These are phyloP conservation scores for Sophora flavescens DNA, from an alignment of 306 rosid genomes.

Conservation along the genomic window DNA sequence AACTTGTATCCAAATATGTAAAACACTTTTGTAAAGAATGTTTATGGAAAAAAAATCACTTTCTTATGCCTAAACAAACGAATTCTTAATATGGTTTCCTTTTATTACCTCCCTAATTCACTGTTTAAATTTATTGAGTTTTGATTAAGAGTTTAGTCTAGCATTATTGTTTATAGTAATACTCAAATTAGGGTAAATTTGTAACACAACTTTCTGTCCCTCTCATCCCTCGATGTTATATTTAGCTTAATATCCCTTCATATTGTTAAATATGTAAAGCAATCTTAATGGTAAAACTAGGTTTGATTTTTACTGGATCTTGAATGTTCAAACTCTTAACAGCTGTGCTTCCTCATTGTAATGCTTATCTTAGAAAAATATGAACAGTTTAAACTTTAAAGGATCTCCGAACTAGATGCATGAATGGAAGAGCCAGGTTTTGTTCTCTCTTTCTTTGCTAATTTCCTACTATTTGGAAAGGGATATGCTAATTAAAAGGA, in stretches of 20 bases:
- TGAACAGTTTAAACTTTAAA: slow-evolving; percentile 51
- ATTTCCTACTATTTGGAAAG: slow-evolving; percentile 32
- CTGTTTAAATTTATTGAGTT: neutral
- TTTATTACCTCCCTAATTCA: neutral
- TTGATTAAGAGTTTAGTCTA: neutral
- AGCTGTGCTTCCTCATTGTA: slow-evolving; percentile 42
- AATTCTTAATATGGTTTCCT: too few species aligned
- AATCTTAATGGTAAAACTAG: slow-evolving; percentile 7
- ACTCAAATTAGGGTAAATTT: neutral
- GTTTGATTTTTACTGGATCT: slow-evolving; percentile 37
- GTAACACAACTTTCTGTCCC: neutral
- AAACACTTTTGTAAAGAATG: too few species aligned
- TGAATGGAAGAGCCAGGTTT: slow-evolving; percentile 52
- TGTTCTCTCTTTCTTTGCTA: slow-evolving; percentile 47
- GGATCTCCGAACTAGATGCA: slow-evolving; percentile 51
- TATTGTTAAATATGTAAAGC: slow-evolving; percentile 16
- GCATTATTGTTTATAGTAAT: slow-evolving; percentile 18
- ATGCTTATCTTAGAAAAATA: slow-evolving; percentile 61
- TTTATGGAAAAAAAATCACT: too few species aligned
- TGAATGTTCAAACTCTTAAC: slow-evolving; percentile 43
- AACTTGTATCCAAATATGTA: too few species aligned
- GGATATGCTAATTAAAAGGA: slow-evolving; percentile 46
- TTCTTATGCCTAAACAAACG: too few species aligned
- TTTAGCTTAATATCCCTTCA: slow-evolving; percentile 22
- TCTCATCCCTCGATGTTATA: slow-evolving; percentile 5